Evolutionary conservation across 345 rosid species (phyloP), one percentile per base, ranked within the genome.

Genomic region (Linum tenue): DNA sequence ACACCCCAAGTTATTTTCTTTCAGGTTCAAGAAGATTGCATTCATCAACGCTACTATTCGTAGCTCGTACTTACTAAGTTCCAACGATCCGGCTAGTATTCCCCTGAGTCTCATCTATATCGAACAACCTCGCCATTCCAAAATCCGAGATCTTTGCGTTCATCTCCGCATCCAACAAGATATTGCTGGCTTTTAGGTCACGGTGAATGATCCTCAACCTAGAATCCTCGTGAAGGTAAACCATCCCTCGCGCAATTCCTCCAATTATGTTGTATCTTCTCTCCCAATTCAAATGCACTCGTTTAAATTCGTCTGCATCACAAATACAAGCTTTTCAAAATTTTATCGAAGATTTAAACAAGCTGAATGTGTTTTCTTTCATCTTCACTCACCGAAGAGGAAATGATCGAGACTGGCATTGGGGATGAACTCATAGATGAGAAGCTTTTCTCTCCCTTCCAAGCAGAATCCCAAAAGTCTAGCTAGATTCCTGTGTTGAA

Each of bases 161-260:
- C 81, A 79, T 75, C 9, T 81, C 75, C 0, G 35, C 73, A 31
- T 77, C 85, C 44, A 83, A 65, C 16, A 84, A 64, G 40, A 84
- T 59, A 3, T 84, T 84, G 15, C 83, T 69, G 0, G 82, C 80
- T 59, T 84, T 84, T 0, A 84, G 60, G 37, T 84, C 83, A 1
- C 82, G 73, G 17, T 80, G 89, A 7, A 80, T 77, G 14, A 84
- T 75, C n/a, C 78, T 56, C 1, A 77, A 66, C 1, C 75, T 59
- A 42, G 80, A 82, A 22, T 82, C 81, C n/a, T 82, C 78, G 0
- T 84, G 86, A 56, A 84, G 76, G 66, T 82, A 84, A 5, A 80
- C 64, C 64, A 84, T 64, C 2, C 89, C 84, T 37, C 76, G 62
- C n/a, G 82, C 79, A 37, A 82, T 73, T 35, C 83, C 86, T 39